These are phyloP conservation scores for Didymella exigua DNA, from an alignment of 2,329 filamentous ascomycete species.

Conservation along the genomic window DNA sequence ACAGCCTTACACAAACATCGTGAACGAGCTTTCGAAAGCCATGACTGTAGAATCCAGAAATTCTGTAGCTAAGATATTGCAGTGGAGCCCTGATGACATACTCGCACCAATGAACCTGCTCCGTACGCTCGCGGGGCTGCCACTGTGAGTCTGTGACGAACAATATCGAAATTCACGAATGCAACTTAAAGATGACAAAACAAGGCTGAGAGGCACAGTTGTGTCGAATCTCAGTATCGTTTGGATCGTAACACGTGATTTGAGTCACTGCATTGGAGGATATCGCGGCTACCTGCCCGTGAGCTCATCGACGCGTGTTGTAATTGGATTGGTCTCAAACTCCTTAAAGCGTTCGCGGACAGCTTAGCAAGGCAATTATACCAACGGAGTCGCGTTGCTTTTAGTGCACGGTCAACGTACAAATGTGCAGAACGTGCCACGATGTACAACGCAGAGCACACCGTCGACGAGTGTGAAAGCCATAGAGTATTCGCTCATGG, in stretches of 20 bases:
- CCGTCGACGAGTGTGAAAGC: not conserved
- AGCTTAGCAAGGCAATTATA: not conserved
- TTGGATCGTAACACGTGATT: not conserved
- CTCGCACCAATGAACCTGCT: not conserved
- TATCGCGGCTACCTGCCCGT: not conserved
- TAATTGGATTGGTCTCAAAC: not conserved
- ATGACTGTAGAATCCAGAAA: too few species aligned
- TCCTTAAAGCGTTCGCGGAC: slow-evolving; percentile 4
- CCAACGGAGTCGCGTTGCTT: not conserved
- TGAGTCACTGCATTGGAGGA: not conserved
- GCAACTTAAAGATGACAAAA: not conserved
- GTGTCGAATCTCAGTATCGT: too few species aligned
- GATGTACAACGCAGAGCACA: not conserved
- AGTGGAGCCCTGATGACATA: not conserved
- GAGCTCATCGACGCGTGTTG: not conserved
- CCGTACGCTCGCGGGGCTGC: not conserved
- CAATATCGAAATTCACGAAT: not conserved
- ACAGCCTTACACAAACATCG: not conserved
- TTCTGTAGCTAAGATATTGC: not conserved
- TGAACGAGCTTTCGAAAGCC: not conserved
- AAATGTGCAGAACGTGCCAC: not conserved
- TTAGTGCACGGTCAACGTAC: not conserved
- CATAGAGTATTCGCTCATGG: not conserved
- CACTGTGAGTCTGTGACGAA: not conserved
- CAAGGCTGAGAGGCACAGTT: too few species aligned